Conservation (phyloP, 257 asterid genomes). For the Gentiana straminea region DNA sequence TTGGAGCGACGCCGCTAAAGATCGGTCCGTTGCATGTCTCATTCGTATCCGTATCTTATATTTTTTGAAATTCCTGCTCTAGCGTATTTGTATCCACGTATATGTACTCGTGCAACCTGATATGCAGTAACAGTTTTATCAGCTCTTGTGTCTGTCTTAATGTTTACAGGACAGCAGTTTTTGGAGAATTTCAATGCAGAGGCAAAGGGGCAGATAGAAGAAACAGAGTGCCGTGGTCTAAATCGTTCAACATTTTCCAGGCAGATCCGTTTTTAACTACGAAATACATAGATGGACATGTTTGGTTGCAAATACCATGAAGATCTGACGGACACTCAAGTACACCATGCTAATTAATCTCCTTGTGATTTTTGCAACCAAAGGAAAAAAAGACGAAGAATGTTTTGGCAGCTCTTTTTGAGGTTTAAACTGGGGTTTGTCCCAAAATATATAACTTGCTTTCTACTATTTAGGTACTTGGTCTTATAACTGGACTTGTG, state of each 20-base stretch:
- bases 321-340: neutral
- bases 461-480: too few relatives aligned
- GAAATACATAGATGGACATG: conserved; percentile 37
- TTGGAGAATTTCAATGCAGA: conserved; percentile 55
- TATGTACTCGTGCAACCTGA: neutral
- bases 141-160: neutral
- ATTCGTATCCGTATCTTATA: too few relatives aligned
- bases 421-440: too few relatives aligned
- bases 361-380: neutral
- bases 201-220: conserved; percentile 60
- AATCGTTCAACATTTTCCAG: conserved; percentile 21
- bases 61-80: too few relatives aligned
- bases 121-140: neutral
- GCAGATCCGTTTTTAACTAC: conserved; percentile 33
- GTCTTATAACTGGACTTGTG: too few relatives aligned
- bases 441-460: too few relatives aligned
- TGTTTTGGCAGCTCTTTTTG: too few relatives aligned
- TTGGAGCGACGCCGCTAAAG: conserved; percentile 30
- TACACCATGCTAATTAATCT: neutral
- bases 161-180: conserved; percentile 38
- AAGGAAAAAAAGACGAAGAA: neutral
- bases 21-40: conserved; percentile 14
- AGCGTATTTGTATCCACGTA: neutral
- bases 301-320: conserved; percentile 44
- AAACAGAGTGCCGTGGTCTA: conserved; percentile 49